A percentile compares a stretch with the other conserved stretches of the same genome.
phyloP scores from a whole-genome alignment of 495 filamentous ascomycete genomes.

The Xylaria grammica region DNA sequence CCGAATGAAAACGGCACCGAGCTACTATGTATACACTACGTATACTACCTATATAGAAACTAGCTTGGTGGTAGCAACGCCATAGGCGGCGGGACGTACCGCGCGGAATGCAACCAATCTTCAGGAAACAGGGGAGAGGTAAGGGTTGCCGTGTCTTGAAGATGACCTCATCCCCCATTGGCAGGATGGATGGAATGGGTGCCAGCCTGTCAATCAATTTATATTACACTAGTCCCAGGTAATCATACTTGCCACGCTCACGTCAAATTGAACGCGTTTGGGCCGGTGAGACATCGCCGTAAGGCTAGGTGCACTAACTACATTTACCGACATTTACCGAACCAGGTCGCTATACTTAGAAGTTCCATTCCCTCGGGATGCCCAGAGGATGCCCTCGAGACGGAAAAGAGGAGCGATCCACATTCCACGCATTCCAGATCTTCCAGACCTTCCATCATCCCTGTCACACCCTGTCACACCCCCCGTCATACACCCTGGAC shows the following conservation, averaged over 20 bases:
- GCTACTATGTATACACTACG: background rate
- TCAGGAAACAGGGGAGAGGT: background rate
- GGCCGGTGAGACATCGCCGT: constrained; percentile 12
- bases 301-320: background rate
- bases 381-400: background rate
- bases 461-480: background rate
- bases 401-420: background rate
- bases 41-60: background rate
- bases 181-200: constrained; percentile 12
- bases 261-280: constrained; percentile 1
- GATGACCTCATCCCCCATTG: background rate
- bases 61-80: background rate
- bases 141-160: background rate
- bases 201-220: background rate
- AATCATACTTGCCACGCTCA: constrained; percentile 13
- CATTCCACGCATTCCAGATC: background rate
- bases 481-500: background rate
- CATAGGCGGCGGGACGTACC: background rate
- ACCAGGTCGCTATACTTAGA: constrained; percentile 6
- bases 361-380: constrained; percentile 21
- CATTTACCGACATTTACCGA: constrained; percentile 12
- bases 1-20: background rate
- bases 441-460: background rate
- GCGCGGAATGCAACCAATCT: constrained; percentile 10
- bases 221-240: background rate